A percentile compares a stretch with the other conserved stretches of the same genome.
phyloP scores from a whole-genome alignment of 306 rosid species.

The cucumber (Cucumis sativus) region DNA sequence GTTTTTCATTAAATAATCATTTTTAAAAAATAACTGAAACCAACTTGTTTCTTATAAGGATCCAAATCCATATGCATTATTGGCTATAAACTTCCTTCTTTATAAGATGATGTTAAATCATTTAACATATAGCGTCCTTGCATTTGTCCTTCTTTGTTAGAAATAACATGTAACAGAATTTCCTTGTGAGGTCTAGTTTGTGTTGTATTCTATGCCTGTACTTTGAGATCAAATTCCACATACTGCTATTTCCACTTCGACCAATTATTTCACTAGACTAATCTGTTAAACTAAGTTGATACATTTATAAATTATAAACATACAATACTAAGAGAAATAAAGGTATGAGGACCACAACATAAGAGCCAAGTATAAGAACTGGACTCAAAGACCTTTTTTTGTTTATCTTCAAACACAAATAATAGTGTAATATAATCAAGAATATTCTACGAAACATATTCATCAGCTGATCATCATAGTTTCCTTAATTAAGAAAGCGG shows the following conservation, averaged over 20 bases:
- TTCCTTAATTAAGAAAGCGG: background rate
- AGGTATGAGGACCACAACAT: background rate
- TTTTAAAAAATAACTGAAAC: background rate
- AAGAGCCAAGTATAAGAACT: background rate
- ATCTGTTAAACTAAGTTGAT: background rate
- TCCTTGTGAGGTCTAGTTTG: background rate
- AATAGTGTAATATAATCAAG: background rate
- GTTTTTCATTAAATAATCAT: background rate
- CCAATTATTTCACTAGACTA: background rate
- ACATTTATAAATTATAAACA: background rate
- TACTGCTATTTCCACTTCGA: background rate
- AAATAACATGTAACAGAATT: background rate
- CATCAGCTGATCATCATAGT: background rate
- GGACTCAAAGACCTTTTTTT: background rate
- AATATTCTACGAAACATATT: background rate
- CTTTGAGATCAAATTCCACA: background rate
- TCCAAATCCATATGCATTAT: background rate
- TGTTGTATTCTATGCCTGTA: background rate
- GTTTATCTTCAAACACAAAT: background rate
- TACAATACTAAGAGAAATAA: background rate
- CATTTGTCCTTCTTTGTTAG: background rate
- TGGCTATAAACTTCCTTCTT: background rate
- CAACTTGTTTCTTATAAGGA: background rate
- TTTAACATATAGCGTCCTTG: background rate
- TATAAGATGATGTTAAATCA: background rate